Percentiles rank a stretch among this genome's conserved stretches.
Conservation (phyloP, 805 yeast genomes). For the Candida awuae region DNA sequence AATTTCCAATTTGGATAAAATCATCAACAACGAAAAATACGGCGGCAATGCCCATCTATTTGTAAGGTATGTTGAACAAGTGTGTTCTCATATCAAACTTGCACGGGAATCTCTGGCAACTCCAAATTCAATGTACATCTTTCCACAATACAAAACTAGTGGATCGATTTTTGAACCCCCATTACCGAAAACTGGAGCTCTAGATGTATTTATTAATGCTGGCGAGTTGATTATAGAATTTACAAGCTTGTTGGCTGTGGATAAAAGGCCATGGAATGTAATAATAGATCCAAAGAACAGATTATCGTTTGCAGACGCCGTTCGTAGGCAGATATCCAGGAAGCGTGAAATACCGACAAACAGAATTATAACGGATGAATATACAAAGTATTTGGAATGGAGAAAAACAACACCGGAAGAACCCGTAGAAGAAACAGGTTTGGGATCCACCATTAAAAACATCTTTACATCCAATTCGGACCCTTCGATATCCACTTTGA, state of each 20-base stretch:
- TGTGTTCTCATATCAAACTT: slow-evolving; percentile 26
- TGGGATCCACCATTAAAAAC: slow-evolving; percentile 19
- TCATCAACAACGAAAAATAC: slow-evolving; percentile 16
- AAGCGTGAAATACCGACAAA: slow-evolving; percentile 34
- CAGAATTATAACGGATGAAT: slow-evolving; percentile 33
- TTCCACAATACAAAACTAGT: slow-evolving; percentile 45
- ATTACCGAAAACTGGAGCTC: slow-evolving; percentile 38
- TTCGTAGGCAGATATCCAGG: slow-evolving; percentile 46
- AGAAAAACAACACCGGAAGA: slow-evolving; percentile 15
- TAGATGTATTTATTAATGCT: slow-evolving; percentile 53
- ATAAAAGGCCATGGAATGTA: slow-evolving; percentile 56
- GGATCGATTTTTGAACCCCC: slow-evolving; percentile 36
- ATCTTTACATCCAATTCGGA: slow-evolving; percentile 20
- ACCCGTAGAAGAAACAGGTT: slow-evolving; percentile 9
- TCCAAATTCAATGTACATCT: slow-evolving; percentile 47
- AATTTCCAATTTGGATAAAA: slow-evolving; percentile 34
- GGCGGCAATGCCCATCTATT: slow-evolving; percentile 19
- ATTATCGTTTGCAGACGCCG: slow-evolving; percentile 46
- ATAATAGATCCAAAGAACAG: slow-evolving; percentile 38
- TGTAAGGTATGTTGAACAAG: slow-evolving; percentile 19
- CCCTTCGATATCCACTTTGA: slow-evolving; percentile 28
- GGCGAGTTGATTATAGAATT: slow-evolving; percentile 58
- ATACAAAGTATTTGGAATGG: slow-evolving; percentile 29
- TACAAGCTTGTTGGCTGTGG: slow-evolving; percentile 41
- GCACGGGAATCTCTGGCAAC: slow-evolving; percentile 36